Percentiles rank a stretch among this genome's conserved stretches.
phyloP scores from a whole-genome alignment of 1,284 basidiomycete species.

The Pseudozyma tsukubaensis region DNA sequence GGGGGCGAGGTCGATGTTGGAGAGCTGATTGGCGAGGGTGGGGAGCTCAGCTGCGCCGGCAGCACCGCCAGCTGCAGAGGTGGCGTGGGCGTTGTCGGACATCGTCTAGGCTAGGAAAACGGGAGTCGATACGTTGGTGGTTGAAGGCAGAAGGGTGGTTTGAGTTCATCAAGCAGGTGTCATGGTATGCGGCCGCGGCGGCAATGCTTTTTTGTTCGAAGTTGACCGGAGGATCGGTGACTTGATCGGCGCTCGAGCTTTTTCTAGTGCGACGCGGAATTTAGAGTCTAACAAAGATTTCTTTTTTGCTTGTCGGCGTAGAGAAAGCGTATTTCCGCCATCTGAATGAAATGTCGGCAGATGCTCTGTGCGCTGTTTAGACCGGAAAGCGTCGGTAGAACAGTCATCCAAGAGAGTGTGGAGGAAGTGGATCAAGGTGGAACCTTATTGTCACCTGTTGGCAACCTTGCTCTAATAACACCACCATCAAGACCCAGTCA shows the following conservation, averaged over 20 bases:
- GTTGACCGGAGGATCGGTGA: no score
- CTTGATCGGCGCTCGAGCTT: no score
- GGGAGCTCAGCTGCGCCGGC: conserved; percentile 12
- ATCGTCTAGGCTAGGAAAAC: conserved; percentile 1
- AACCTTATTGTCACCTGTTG: neutral
- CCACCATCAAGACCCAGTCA: no score
- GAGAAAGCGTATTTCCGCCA: neutral
- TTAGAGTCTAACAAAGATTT: no score
- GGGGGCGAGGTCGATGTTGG: neutral
- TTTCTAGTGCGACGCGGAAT: no score
- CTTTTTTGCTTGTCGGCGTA: no score
- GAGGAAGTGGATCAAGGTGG: neutral
- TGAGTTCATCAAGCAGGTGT: no score
- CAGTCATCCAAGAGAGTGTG: neutral
- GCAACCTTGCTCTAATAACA: no score
- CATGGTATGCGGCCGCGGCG: no score
- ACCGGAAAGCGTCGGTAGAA: neutral
- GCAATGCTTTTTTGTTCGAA: no score
- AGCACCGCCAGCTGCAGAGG: conserved; percentile 9
- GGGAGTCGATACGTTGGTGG: neutral
- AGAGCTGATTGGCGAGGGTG: conserved; percentile 12
- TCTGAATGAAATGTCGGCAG: neutral
- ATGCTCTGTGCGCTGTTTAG: neutral
- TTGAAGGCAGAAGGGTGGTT: neutral
- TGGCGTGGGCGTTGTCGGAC: conserved; percentile 1